A percentile compares a stretch with the other conserved stretches of the same genome.
Conservation (phyloP, 495 filamentous ascomycete species). For the Aspergillus coremiiformis region DNA sequence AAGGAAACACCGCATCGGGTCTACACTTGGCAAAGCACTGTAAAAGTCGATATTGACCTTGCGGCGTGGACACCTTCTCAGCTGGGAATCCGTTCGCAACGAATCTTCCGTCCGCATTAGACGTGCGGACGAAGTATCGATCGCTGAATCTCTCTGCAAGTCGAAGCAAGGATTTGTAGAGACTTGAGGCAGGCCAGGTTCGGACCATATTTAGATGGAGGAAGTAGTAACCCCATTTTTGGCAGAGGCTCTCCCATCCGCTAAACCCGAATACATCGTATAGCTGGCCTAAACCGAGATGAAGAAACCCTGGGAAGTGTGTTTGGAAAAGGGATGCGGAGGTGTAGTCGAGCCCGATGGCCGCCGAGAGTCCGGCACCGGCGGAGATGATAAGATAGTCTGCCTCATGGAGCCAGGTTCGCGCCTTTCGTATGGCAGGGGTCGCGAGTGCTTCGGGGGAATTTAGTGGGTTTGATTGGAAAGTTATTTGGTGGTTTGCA, state of each 20-base stretch:
- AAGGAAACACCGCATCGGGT: slow-evolving; percentile 14
- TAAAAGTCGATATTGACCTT: slow-evolving; percentile 18
- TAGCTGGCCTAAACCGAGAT: slow-evolving; percentile 11
- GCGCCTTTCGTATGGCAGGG: slow-evolving; percentile 9
- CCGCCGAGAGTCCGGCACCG: slow-evolving; percentile 22
- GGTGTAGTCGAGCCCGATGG: slow-evolving; percentile 23
- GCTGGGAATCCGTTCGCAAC: slow-evolving; percentile 16
- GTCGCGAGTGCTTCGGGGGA: background rate
- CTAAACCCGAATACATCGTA: slow-evolving; percentile 21
- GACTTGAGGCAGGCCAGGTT: slow-evolving; percentile 12
- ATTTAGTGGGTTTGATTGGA: background rate
- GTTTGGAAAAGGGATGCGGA: slow-evolving; percentile 12
- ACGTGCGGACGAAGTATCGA: slow-evolving; percentile 16
- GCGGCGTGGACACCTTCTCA: slow-evolving; percentile 15
- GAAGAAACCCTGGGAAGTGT: slow-evolving; percentile 18
- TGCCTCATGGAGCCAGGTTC: slow-evolving; percentile 15
- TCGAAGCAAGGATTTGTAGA: slow-evolving; percentile 8
- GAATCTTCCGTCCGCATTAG: slow-evolving; percentile 22
- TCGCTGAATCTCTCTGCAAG: slow-evolving; percentile 1
- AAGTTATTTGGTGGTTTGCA: background rate
- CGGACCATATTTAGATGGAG: slow-evolving; percentile 18
- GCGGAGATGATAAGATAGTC: slow-evolving; percentile 17
- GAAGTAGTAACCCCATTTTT: slow-evolving; percentile 26
- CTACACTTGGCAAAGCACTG: slow-evolving; percentile 20
- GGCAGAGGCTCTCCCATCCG: slow-evolving; percentile 12